Percentiles rank a stretch among this genome's conserved stretches.
phyloP scores from a whole-genome alignment of 352 stramenopile genomes.

The Phytophthora sansomeana region DNA sequence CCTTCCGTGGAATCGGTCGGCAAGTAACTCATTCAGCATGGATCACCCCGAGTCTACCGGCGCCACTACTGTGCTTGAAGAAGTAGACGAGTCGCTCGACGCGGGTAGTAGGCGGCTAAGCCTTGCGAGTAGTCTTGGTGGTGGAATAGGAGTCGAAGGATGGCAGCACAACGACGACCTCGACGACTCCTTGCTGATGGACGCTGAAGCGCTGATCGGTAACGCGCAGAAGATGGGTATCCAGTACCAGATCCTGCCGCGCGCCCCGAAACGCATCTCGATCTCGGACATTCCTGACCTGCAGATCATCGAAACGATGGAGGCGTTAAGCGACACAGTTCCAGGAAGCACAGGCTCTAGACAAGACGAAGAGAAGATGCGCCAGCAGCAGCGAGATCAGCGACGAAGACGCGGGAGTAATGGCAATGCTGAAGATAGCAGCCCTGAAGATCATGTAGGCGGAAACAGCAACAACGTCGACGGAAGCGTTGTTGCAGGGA shows the following conservation, averaged over 20 bases:
- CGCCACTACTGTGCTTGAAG: conserved; percentile 35
- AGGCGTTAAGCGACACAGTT: conserved; percentile 23
- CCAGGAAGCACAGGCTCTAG: conserved; percentile 12
- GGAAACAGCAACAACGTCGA: conserved; percentile 33
- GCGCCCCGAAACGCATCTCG: conserved; percentile 64
- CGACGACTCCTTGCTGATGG: conserved; percentile 65
- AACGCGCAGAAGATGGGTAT: conserved; percentile 79
- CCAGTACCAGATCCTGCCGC: conserved; percentile 64
- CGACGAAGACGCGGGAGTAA: conserved; percentile 29
- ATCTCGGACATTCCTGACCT: conserved; percentile 73
- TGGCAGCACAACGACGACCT: conserved; percentile 42
- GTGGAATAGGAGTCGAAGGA: conserved; percentile 25
- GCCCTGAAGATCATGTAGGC: conserved; percentile 22
- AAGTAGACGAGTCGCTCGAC: conserved; percentile 34
- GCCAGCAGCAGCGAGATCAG: conserved; percentile 33
- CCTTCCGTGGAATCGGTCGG: conserved; percentile 65
- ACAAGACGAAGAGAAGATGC: conserved; percentile 30
- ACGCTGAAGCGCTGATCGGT: conserved; percentile 75
- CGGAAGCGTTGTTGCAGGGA: conserved; percentile 26
- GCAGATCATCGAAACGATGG: conserved; percentile 69
- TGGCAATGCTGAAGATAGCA: conserved; percentile 25
- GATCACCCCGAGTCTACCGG: conserved; percentile 33
- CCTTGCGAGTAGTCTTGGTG: conserved; percentile 33
- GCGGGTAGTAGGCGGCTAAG: conserved; percentile 33
- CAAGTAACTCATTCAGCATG: conserved; percentile 39